These are phyloP conservation scores for Cerioporus squamosus DNA, from an alignment of 1,284 basidiomycete species.

Conservation along the genomic window DNA sequence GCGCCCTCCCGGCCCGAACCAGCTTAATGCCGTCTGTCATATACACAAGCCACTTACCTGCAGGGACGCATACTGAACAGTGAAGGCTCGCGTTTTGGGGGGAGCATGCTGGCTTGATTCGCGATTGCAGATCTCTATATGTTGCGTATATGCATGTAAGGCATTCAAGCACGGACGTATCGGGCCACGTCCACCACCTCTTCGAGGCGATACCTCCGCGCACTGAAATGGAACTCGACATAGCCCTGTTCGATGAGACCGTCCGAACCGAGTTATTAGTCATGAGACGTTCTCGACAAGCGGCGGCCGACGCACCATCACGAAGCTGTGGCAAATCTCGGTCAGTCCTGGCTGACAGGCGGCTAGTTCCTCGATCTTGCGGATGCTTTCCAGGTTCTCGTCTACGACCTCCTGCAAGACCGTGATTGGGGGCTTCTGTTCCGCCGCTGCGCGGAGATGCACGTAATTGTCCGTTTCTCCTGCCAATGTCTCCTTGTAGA, in stretches of 20 bases:
- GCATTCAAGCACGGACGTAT: background rate
- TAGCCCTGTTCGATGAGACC: conserved; percentile 2
- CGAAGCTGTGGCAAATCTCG: background rate
- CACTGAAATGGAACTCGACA: conserved; percentile 15
- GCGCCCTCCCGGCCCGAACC: too few relatives aligned
- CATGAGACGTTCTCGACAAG: background rate
- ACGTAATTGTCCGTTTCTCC: conserved; percentile 20
- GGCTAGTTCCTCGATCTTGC: conserved; percentile 6
- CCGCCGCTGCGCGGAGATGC: conserved; percentile 11
- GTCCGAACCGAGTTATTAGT: rapidly evolving
- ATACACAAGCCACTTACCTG: too few relatives aligned
- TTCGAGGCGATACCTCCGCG: conserved; percentile 13
- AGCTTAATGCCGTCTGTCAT: too few relatives aligned
- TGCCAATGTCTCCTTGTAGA: conserved; percentile 15
- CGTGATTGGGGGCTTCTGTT: conserved; percentile 6
- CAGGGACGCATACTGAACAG: too few relatives aligned
- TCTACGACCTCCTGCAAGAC: conserved; percentile 7
- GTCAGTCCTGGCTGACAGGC: conserved; percentile 1
- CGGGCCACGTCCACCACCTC: conserved; percentile 1
- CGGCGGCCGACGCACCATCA: conserved; percentile 7
- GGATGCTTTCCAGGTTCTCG: conserved; percentile 8
- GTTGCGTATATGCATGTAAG: too few relatives aligned
- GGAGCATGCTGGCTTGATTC: too few relatives aligned
- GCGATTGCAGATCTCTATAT: too few relatives aligned
- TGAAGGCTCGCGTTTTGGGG: too few relatives aligned